Percentiles rank a stretch among this genome's conserved stretches.
phyloP scores from a whole-genome alignment of 306 rosid species.

The Medicago arabica region DNA sequence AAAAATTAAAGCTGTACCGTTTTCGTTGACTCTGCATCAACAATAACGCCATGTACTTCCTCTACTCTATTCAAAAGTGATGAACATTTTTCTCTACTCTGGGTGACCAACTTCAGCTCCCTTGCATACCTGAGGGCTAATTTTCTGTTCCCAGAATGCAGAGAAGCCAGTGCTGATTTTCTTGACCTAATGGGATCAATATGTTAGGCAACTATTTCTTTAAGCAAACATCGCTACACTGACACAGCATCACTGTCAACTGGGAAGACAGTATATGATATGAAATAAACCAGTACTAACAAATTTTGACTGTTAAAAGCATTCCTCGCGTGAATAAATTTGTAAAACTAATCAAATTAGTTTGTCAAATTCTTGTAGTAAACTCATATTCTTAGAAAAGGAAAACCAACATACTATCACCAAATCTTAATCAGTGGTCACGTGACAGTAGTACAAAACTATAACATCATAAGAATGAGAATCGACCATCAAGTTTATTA shows the following conservation, averaged over 20 bases:
- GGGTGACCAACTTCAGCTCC: conserved; percentile 67
- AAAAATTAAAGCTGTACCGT: conserved; percentile 53
- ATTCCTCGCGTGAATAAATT: neutral
- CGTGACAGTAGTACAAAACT: conserved; percentile 6
- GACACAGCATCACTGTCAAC: neutral
- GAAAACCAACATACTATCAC: neutral
- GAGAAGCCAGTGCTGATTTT: conserved; percentile 72
- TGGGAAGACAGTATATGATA: too few species aligned
- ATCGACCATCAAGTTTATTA: conserved; percentile 10
- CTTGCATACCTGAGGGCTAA: conserved; percentile 80
- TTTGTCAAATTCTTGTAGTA: neutral
- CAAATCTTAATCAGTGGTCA: neutral
- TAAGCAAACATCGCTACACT: conserved; percentile 30
- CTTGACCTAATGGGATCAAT: conserved; percentile 61
- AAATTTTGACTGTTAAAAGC: too few species aligned
- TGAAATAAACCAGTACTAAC: too few species aligned
- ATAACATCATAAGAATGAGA: conserved; percentile 12
- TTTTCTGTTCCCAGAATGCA: conserved; percentile 77
- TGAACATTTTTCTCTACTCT: conserved; percentile 77
- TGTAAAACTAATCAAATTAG: conserved; percentile 20
- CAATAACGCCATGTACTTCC: conserved; percentile 70
- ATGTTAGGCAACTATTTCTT: conserved; percentile 37
- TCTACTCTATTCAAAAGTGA: conserved; percentile 83
- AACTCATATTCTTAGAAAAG: conserved; percentile 26
- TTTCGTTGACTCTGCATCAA: conserved; percentile 82